Percentiles rank a stretch among this genome's conserved stretches.
Conservation (phyloP, 441 rosid genomes). For the Aquilaria agallochum region DNA sequence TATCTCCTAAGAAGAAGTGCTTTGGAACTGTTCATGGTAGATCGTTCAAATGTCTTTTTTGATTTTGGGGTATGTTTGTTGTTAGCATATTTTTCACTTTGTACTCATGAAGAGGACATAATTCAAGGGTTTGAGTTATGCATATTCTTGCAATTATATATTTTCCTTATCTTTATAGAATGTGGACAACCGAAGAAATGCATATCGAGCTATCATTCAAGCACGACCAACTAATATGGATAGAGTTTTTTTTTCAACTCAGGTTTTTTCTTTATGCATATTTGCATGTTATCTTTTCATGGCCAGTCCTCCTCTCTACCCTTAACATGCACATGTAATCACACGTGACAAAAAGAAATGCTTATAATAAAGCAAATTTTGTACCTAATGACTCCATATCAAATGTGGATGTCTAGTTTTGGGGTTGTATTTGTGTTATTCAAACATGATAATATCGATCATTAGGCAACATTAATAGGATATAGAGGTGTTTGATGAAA, state of each 20-base stretch:
- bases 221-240: slow-evolving; percentile 78
- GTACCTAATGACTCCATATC: slow-evolving; percentile 14
- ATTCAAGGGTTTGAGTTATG: slow-evolving; percentile 14
- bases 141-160: slow-evolving; percentile 10
- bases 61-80: slow-evolving; percentile 73
- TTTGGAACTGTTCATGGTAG: slow-evolving; percentile 89
- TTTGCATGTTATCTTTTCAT: slow-evolving; percentile 4
- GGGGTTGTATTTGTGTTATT: neutral
- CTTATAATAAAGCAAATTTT: too few species aligned
- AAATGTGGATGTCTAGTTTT: slow-evolving; percentile 5
- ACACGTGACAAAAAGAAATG: neutral
- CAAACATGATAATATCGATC: slow-evolving; percentile 1
- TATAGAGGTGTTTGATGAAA: too few species aligned
- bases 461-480: neutral
- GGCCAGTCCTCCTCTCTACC: too few species aligned
- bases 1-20: slow-evolving; percentile 93
- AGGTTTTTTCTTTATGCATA: slow-evolving; percentile 40
- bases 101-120: slow-evolving; percentile 4
- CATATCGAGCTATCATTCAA: slow-evolving; percentile 89
- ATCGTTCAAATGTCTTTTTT: slow-evolving; percentile 90
- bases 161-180: slow-evolving; percentile 33
- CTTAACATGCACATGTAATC: neutral
- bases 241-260: slow-evolving; percentile 83
- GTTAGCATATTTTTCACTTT: slow-evolving; percentile 10
- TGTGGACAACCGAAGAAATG: slow-evolving; percentile 79